These are phyloP conservation scores for Collybia mongolica DNA, from an alignment of 768 basidiomycete genomes.

Conservation along the genomic window DNA sequence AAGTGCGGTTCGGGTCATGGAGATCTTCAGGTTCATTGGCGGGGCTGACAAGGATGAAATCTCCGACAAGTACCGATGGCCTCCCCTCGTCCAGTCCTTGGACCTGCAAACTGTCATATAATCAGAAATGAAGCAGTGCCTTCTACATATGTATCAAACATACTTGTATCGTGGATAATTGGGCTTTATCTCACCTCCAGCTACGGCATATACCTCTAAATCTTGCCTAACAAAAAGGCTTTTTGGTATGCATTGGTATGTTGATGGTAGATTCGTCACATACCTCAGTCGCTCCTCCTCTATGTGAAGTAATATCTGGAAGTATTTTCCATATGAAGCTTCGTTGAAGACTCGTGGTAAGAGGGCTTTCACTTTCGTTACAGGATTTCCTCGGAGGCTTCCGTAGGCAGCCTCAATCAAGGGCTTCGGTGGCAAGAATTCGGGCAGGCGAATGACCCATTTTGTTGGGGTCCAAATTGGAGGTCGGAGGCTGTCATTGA, in stretches of 20 bases:
- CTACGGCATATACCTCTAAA: slow-evolving; percentile 36
- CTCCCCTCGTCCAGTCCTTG: slow-evolving; percentile 58
- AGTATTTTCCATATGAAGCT: no score
- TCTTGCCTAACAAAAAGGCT: slow-evolving; percentile 30
- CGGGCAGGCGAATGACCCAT: slow-evolving; percentile 36
- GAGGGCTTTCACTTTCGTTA: neutral
- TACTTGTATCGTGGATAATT: slow-evolving; percentile 36
- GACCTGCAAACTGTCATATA: slow-evolving; percentile 31
- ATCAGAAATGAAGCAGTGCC: neutral
- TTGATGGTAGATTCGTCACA: no score
- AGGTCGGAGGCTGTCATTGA: slow-evolving; percentile 39
- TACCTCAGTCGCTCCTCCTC: no score
- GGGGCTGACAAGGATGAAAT: neutral
- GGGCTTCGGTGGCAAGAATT: slow-evolving; percentile 30
- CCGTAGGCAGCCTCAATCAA: slow-evolving; percentile 22
- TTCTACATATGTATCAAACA: slow-evolving; percentile 10
- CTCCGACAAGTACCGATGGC: slow-evolving; percentile 55
- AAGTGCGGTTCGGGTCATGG: slow-evolving; percentile 51
- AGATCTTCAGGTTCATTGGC: no score
- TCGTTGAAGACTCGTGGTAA: no score
- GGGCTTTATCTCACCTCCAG: slow-evolving; percentile 26
- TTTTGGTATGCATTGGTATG: neutral
- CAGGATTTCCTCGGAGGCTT: neutral
- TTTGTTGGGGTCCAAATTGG: slow-evolving; percentile 35
- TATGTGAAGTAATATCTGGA: no score